Evolutionary conservation across 768 basidiomycete genomes (phyloP), one percentile per base, ranked within the genome.

Genomic region (Panaeolus cyanescens): DNA sequence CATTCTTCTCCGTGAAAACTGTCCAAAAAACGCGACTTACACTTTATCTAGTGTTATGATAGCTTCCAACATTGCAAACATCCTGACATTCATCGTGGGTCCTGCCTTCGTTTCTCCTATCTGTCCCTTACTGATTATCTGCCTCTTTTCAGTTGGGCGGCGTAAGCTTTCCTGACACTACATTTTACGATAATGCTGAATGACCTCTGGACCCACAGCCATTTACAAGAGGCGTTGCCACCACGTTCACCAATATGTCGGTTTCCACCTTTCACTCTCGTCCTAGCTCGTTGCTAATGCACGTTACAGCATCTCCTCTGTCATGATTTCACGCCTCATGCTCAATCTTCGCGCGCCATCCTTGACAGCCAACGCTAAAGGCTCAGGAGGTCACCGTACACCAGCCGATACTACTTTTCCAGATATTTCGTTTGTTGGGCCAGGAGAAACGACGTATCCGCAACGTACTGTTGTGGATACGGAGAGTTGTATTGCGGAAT

Each of bases 301-400:
- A 22, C 22, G 19, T 59, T 59, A 32, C 34, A 78, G 77, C 19
- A 70, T 75, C 12, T 76, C 80, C 5, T 75, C 76, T 0, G 64
- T 77, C 37, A 71, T 79, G 72, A 75, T 78, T 17, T 74, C 80
- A 3, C 71, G 78, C 8, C 67, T 80, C 15, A 76, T 77, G 73
- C 70, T 81, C 40, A 80, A 80, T 64, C 63, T 81, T 19, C 75
- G 78, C n/a, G 72, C 77, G 59, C 77, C 76, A 9, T 59, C 62
- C 1, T 58, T 72, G 32, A 59, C 63, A n/a, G 40, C 61, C 1
- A 56, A 66, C 28, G 45, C 40, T 9, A 59, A 53, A 32, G 40
- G 54, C 30, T 34, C 57, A 17, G 54, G 55, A 9, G 53, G 56
- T 4, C 61, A 57, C n/a, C 55, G 40, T 6, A 30, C 54, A 32